These are phyloP conservation scores for Euphorbia pulcherrima DNA, from an alignment of 345 rosid species.

Conservation along the genomic window DNA sequence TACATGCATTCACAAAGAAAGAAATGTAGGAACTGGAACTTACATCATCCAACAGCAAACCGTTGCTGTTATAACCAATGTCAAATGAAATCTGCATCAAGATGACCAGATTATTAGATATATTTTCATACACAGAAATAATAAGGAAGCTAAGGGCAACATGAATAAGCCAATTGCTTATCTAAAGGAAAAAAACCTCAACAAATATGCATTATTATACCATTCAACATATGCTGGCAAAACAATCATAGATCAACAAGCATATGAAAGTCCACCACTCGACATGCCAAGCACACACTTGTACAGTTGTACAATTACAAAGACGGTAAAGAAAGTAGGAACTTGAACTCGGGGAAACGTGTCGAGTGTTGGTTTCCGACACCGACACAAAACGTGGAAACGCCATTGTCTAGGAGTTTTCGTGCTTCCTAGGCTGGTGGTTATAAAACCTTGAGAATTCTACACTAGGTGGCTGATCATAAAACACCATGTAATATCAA, in stretches of 20 bases:
- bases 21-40: slow-evolving; percentile 12
- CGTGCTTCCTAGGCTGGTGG: too few species aligned
- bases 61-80: slow-evolving; percentile 87
- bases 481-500: neutral
- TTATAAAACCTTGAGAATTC: neutral
- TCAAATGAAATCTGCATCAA: slow-evolving; percentile 67
- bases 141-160: neutral
- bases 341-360: too few species aligned
- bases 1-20: neutral
- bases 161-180: neutral
- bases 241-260: neutral
- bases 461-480: neutral
- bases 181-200: neutral
- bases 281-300: neutral
- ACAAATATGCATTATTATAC: neutral
- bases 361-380: too few species aligned
- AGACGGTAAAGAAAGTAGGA: too few species aligned
- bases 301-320: too few species aligned
- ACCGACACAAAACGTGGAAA: too few species aligned
- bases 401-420: too few species aligned
- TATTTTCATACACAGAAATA: neutral
- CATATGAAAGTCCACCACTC: neutral
- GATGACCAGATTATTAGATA: neutral
- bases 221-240: neutral
- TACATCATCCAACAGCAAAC: slow-evolving; percentile 99